Evolutionary conservation across 768 basidiomycete genomes (phyloP), one percentile per base, ranked within the genome.

Genomic region (Suillus occidentalis): DNA sequence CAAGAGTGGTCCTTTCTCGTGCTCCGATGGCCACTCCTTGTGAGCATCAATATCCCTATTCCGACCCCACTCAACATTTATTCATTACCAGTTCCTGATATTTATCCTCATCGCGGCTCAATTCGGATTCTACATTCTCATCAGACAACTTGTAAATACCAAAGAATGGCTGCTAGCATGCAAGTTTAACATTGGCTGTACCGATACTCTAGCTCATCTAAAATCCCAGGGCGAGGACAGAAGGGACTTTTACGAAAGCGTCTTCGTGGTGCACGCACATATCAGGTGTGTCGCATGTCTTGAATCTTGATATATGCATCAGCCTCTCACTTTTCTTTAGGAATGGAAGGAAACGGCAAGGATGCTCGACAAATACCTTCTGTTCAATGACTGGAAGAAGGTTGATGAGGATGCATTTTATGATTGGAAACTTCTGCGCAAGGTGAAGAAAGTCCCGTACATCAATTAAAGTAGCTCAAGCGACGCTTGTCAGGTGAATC

Each of bases 91-190:
- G 95, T 74, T 83, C 65, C 85, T 97, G 67, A 92, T 99, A 40
- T 92, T 94, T 69, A 61, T 88, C 6, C 86, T 97, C 76, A 97
- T 99, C 63, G 83, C 87, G 45, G 82, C 82, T 16, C 91, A 98
- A 76, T 98, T 99, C 74, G 83, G 91, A 16, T 75, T 91, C 34
- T 99, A 99, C 71, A 85, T 99, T 45, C 68, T 93, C 42, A 92
- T 95, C 56, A 83, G 97, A 18, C 97, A 99, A 74, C 72, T 97
- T 20, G 97, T 99, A 50, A 98, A 98, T 72, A 84, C 92, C 5
- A 94, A 97, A 73, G 97, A 99, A 78, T 98, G 89, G 87, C 74
- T 97, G 52, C 87, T 90, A 31, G 94, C 94, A 56, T 98, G 95
- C 95, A 73, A 69, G 81, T 74, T 49, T 13, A 28, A n/a, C 56